Evolutionary conservation across 805 yeast species (phyloP).

Genomic region (Hanseniaspora pseudoguilliermondii): DNA sequence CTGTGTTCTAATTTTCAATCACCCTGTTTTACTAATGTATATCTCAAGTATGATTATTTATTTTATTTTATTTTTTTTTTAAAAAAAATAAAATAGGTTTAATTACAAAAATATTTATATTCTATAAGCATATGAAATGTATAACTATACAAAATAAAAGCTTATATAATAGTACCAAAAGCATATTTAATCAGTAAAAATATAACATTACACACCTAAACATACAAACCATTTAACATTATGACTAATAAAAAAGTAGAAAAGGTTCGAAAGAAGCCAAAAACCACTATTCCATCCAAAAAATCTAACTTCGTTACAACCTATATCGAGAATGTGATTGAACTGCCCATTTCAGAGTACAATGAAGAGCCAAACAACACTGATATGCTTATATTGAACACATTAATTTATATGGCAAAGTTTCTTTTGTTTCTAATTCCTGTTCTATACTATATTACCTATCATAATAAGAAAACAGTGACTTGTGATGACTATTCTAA

Average conservation of each 20-base stretch:
- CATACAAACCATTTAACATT: not conserved
- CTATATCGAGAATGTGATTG: not conserved
- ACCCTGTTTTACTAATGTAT: no score
- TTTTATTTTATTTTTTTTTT: no score
- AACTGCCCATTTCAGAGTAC: not conserved
- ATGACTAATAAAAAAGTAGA: not conserved
- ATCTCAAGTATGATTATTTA: no score
- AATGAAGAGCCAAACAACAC: not conserved
- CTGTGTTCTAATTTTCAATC: no score
- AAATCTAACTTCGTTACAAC: not conserved
- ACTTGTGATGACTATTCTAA: not conserved
- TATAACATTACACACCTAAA: not conserved
- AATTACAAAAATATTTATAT: no score
- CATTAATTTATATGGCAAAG: not conserved
- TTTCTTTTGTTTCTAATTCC: constrained; percentile 2
- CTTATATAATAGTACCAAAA: no score
- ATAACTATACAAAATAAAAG: no score
- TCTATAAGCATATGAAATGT: no score
- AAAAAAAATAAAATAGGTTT: no score
- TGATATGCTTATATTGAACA: not conserved
- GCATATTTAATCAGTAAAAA: no score
- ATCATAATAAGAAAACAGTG: not conserved
- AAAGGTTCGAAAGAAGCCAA: not conserved
- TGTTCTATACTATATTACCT: not conserved
- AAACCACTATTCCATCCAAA: not conserved